Conservation (phyloP, 1,139 yeast species). For the Arxiozyma telluris region DNA sequence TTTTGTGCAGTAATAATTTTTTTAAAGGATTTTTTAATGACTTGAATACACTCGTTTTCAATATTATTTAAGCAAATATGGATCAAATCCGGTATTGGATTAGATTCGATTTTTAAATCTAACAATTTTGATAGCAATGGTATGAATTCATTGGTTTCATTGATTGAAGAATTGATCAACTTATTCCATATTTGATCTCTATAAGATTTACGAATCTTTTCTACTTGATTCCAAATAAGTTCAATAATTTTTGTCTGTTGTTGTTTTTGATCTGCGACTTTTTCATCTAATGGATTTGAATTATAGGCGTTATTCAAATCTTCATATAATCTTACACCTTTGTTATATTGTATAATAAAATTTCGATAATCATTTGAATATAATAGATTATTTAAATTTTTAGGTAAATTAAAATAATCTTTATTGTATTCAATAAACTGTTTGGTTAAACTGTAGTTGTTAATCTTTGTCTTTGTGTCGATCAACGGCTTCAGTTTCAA, state of each 20-base stretch:
- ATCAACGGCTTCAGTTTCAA: slow-evolving; percentile 68
- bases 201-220: slow-evolving; percentile 53
- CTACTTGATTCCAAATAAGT: slow-evolving; percentile 61
- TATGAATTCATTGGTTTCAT: slow-evolving; percentile 33
- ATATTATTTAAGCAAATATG: slow-evolving; percentile 39
- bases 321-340: slow-evolving; percentile 37
- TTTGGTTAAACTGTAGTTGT: slow-evolving; percentile 50
- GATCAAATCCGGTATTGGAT: slow-evolving; percentile 60
- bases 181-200: slow-evolving; percentile 55
- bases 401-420: slow-evolving; percentile 66
- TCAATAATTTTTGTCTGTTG: slow-evolving; percentile 30
- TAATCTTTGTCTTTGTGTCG: slow-evolving; percentile 53
- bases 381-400: slow-evolving; percentile 44
- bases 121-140: slow-evolving; percentile 49
- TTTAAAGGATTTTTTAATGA: slow-evolving; percentile 24
- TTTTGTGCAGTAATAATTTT: slow-evolving; percentile 33
- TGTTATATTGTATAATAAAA: slow-evolving; percentile 59
- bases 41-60: slow-evolving; percentile 33
- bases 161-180: slow-evolving; percentile 31
- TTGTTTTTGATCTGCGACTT: slow-evolving; percentile 5
- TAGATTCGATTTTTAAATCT: slow-evolving; percentile 40
- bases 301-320: slow-evolving; percentile 10
- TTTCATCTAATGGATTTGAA: background rate
- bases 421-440: slow-evolving; percentile 54
- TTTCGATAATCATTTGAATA: slow-evolving; percentile 58